phyloP scores from a whole-genome alignment of 352 stramenopile species.

The Saprolegnia parasitica region DNA sequence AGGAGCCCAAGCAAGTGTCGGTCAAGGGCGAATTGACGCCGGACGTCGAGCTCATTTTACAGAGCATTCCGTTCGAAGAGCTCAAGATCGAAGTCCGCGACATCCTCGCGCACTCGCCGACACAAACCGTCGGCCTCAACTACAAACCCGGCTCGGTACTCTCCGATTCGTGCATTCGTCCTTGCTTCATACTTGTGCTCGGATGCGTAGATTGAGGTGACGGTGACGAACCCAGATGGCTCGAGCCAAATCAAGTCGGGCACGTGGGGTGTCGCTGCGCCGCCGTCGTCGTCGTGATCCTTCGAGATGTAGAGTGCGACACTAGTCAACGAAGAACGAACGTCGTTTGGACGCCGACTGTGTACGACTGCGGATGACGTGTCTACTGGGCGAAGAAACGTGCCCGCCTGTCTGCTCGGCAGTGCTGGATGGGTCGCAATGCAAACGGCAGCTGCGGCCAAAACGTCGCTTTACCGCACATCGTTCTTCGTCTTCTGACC shows the following conservation, averaged over 20 bases:
- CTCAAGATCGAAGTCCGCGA: constrained; percentile 30
- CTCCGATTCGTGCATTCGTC: no score
- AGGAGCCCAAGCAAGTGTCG: constrained; percentile 8
- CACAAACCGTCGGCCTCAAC: constrained; percentile 20
- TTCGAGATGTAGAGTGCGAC: no score
- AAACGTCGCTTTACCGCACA: background rate
- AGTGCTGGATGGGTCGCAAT: no score
- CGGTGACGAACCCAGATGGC: constrained; percentile 28
- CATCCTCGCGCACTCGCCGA: constrained; percentile 13
- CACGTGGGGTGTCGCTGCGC: constrained; percentile 24
- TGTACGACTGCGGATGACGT: no score
- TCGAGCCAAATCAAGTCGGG: constrained; percentile 30
- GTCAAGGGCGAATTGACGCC: constrained; percentile 27
- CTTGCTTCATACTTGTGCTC: background rate
- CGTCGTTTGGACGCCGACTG: no score
- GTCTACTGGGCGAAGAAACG: no score
- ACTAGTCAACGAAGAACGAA: no score
- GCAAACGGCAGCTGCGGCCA: background rate
- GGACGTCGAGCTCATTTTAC: constrained; percentile 22
- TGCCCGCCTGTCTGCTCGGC: no score
- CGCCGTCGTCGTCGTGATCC: background rate
- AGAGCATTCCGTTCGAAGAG: constrained; percentile 30
- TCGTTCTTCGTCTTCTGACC: no score
- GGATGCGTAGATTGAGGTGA: constrained; percentile 26
- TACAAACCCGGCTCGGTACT: constrained; percentile 27